Evolutionary conservation across 2,329 filamentous ascomycete species (phyloP), one percentile per base, ranked within the genome.

Genomic region (Penicillium corylophilum): DNA sequence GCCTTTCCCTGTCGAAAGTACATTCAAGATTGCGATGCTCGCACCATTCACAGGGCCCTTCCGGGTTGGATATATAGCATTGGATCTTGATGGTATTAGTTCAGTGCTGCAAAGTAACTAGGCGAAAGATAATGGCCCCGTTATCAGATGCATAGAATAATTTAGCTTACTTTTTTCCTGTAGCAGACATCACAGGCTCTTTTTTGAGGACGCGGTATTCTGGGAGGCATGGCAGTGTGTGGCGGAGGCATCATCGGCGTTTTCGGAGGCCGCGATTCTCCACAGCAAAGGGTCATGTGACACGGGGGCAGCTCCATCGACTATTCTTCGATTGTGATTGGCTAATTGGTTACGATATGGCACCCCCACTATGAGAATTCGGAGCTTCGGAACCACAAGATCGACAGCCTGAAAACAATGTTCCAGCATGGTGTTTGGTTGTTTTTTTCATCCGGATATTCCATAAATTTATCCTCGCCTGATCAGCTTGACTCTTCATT

Each of bases 21-120:
- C 57, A 60, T 35, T 58, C 53, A 12, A 60, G 38, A 6, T 16
- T 36, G 20, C 53, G 57, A 45, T 54, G 38, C 15, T 7, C 15
- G 26, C 57, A 60, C 50, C 57, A 53, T 24, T 60, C 53, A 49
- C 57, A 60, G 5, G 57, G 53, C 5, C 33, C 55, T 20, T 52
- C 22, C 9, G 52, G 44, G 12, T 39, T 45, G 40, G 52, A 41
- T 20, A 48, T 20, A 23, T 24, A 49, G 44, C 57, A 60, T 38
- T 53, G 46, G 10, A 51, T 57, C 57, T 60, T 28, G 15, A 35
- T 35, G 31, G 9, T 5, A 26, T n/a, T n/a, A n/a, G n/a, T n/a
- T n/a, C n/a, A n/a, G n/a, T n/a, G n/a, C n/a, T n/a, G n/a, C n/a
- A n/a, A n/a, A n/a, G n/a, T n/a, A n/a, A n/a, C n/a, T n/a, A n/a